A percentile compares a stretch with the other conserved stretches of the same genome.
Conservation (phyloP, 2,329 filamentous ascomycete genomes). For the Hymenoscyphus repandus region DNA sequence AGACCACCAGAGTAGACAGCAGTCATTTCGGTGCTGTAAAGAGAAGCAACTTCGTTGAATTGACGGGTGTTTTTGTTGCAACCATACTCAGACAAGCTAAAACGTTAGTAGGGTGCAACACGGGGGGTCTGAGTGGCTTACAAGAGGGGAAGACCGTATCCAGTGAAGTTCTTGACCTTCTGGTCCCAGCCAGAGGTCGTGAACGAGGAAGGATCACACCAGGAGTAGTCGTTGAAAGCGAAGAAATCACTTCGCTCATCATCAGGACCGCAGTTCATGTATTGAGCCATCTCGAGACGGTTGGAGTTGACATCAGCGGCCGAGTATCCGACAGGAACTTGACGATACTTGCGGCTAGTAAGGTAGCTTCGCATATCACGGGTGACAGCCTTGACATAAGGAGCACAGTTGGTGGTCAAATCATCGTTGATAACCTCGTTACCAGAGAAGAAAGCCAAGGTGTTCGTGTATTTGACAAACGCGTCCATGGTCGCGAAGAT, state of each 20-base stretch:
- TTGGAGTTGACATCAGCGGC: slow-evolving; percentile 65
- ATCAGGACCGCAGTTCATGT: slow-evolving; percentile 68
- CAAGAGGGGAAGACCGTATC: slow-evolving; percentile 61
- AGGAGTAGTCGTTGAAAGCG: slow-evolving; percentile 62
- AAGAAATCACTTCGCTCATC: slow-evolving; percentile 64
- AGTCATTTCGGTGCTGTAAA: slow-evolving; percentile 83
- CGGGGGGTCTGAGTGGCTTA: slow-evolving; percentile 14
- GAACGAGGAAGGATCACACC: slow-evolving; percentile 58
- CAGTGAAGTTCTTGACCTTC: slow-evolving; percentile 62
- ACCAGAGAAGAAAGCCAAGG: slow-evolving; percentile 57
- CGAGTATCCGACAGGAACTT: slow-evolving; percentile 53
- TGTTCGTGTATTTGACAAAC: slow-evolving; percentile 63
- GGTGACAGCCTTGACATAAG: slow-evolving; percentile 54
- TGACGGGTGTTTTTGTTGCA: slow-evolving; percentile 77
- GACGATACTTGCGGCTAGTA: slow-evolving; percentile 40
- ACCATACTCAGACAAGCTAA: slow-evolving; percentile 75
- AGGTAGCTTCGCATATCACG: slow-evolving; percentile 53
- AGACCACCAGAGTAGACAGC: slow-evolving; percentile 90
- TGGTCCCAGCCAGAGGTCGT: slow-evolving; percentile 59
- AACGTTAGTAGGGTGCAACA: slow-evolving; percentile 6
- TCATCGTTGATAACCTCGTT: slow-evolving; percentile 56
- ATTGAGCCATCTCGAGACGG: slow-evolving; percentile 61
- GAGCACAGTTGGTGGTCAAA: slow-evolving; percentile 44
- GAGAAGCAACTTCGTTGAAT: slow-evolving; percentile 71
- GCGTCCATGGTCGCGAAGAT: slow-evolving; percentile 66